Base-by-base conservation (phyloP, 2,329 filamentous ascomycete species). In the Paraphoma sp. region DNA sequence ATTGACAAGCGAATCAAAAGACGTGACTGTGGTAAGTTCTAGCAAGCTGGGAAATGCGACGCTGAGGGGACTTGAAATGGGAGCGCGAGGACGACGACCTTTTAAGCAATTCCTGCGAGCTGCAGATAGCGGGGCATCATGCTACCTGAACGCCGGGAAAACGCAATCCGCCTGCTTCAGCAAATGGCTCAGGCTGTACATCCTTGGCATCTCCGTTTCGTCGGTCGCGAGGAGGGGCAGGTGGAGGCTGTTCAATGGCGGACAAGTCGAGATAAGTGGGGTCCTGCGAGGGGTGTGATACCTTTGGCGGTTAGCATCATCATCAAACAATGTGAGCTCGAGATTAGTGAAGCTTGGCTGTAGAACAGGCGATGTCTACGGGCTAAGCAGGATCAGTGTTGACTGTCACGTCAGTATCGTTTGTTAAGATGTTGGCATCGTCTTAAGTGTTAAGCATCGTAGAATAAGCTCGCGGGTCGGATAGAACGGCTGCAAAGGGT, bases 251-350 rank as follows among this genome's bases (percentile, higher is more conserved):
- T 61, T 33, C 47, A 56, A 57, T 59, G 62, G 60, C 47, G 59
- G 51, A 60, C 53, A 48, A 53, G 50, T 53, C 48, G 48, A 55
- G 55, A 69, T 67, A 72, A 70, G 68, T 66, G 70, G 69, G 60
- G 59, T 41, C 40, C 38, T 42, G 33, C 51, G 55, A 62, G 66
- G 63, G 23, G 59, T 56, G 38, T 60, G 61, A 59, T 61, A 57
- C 63, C 59, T 60, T 53, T 63, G 60, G 56, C 65, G 65, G 62
- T 54, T 70, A 69, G 63, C 40, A 61, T 47, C 57, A 56, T 48
- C 54, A 63, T 60, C 58, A 59, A 54, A 30, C 53, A 47, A 55
- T 57, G 62, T 56, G 55, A 59, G 43, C 9, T 56, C 50, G 54
- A 51, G 48, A 48, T 59, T 65, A 65, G 58, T 59, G 57, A 56